Percentiles rank a stretch among this genome's conserved stretches.
Evolutionary conservation across 768 basidiomycete species (phyloP).

Genomic region (Kwoniella shandongensis): DNA sequence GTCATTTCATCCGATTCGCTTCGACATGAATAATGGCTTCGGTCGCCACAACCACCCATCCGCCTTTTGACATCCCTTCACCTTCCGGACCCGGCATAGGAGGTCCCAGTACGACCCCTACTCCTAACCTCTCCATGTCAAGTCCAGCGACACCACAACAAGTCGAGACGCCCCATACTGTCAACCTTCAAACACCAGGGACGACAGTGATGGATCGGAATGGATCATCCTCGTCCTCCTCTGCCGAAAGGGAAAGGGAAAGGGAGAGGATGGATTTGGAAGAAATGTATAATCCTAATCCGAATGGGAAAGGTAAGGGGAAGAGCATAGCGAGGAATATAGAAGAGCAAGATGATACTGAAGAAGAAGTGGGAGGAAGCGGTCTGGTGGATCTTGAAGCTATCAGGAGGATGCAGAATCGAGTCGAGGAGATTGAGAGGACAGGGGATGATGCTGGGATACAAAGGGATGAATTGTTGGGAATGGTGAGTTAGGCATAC

Average conservation of each 20-base stretch:
- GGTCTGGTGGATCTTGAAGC: constrained; percentile 12
- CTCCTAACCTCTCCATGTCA: constrained; percentile 4
- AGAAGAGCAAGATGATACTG: neutral
- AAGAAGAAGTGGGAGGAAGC: neutral
- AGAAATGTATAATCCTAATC: neutral
- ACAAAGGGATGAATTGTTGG: constrained; percentile 14
- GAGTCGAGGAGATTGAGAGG: constrained; percentile 14
- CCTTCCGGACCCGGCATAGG: no score
- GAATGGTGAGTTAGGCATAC: constrained; percentile 21
- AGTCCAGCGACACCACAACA: constrained; percentile 11
- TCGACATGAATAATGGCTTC: no score
- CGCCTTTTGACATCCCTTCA: no score
- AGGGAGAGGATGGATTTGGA: constrained; percentile 1
- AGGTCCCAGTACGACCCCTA: neutral
- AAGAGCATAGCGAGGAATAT: neutral
- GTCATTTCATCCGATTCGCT: no score
- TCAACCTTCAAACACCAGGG: constrained; percentile 13
- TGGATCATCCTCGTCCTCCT: neutral
- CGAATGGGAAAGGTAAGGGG: constrained; percentile 2
- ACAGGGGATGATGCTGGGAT: constrained; percentile 2
- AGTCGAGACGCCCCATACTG: constrained; percentile 15
- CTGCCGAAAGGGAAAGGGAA: neutral
- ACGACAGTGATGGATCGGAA: constrained; percentile 11
- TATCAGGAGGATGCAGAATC: constrained; percentile 15
- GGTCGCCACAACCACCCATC: no score